A percentile compares a stretch with the other conserved stretches of the same genome.
These are phyloP conservation scores for Cladosporium sp. DNA, from an alignment of 2,329 filamentous ascomycete genomes.

Conservation along the genomic window DNA sequence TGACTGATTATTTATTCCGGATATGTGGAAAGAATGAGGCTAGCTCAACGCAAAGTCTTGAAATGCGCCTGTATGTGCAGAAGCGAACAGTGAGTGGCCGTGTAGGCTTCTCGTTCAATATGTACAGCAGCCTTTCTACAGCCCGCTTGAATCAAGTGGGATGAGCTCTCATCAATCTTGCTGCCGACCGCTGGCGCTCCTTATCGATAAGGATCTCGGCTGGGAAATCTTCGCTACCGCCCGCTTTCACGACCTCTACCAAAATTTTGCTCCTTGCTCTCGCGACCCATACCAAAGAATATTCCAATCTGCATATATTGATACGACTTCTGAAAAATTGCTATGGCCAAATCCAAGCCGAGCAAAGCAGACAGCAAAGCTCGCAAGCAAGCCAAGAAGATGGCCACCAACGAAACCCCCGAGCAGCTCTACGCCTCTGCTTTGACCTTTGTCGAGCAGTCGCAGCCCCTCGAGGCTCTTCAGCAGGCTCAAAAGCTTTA, in stretches of 20 bases:
- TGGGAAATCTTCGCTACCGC: no score
- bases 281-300: background rate
- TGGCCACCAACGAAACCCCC: constrained; percentile 44
- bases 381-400: constrained; percentile 46
- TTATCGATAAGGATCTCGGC: no score
- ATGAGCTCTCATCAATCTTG: no score
- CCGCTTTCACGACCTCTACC: no score
- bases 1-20: constrained; percentile 19
- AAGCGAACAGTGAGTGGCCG: no score
- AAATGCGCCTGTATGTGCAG: no score
- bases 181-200: no score
- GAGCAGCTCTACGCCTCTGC: constrained; percentile 53
- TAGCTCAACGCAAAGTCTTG: no score
- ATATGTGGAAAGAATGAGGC: no score
- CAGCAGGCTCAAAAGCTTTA: constrained; percentile 49
- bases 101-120: no score
- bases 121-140: no score
- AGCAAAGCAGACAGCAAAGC: constrained; percentile 32
- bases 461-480: constrained; percentile 53
- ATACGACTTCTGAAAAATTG: background rate
- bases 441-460: constrained; percentile 51
- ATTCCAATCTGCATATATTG: background rate
- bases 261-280: background rate
- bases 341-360: constrained; percentile 25
- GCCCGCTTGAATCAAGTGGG: no score